phyloP scores from a whole-genome alignment of 768 basidiomycete species.

The Termitomyces sp. region DNA sequence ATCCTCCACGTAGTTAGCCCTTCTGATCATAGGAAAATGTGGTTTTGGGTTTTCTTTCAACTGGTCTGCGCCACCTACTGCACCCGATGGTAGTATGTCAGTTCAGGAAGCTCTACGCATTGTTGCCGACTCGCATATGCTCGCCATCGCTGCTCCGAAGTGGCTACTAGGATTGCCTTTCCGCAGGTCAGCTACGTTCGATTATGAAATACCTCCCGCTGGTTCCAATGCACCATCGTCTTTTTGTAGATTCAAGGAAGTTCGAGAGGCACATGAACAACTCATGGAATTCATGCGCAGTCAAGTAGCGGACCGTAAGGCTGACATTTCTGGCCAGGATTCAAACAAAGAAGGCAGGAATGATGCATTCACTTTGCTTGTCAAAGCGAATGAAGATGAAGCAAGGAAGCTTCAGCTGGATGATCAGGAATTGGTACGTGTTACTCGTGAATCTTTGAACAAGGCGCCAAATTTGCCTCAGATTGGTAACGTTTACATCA shows the following conservation, averaged over 20 bases:
- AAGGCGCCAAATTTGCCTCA: slow-evolving; percentile 11
- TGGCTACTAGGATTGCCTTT: slow-evolving; percentile 36
- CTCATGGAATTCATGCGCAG: slow-evolving; percentile 34
- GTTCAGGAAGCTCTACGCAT: slow-evolving; percentile 34
- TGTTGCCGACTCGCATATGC: slow-evolving; percentile 24
- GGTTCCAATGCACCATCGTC: neutral
- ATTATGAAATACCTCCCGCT: neutral
- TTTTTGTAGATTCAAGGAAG: slow-evolving; percentile 23
- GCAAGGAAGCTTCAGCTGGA: slow-evolving; percentile 33
- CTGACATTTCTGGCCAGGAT: slow-evolving; percentile 18
- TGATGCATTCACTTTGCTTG: slow-evolving; percentile 40
- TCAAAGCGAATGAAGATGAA: slow-evolving; percentile 44
- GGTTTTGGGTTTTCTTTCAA: slow-evolving; percentile 43
- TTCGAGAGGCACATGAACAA: slow-evolving; percentile 25
- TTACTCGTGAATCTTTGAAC: neutral
- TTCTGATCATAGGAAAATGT: slow-evolving; percentile 40
- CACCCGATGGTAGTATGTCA: slow-evolving; percentile 33
- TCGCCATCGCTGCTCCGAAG: slow-evolving; percentile 26
- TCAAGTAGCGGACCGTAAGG: slow-evolving; percentile 31
- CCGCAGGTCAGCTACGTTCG: slow-evolving; percentile 22
- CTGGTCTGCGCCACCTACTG: slow-evolving; percentile 35
- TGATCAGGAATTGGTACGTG: slow-evolving; percentile 36
- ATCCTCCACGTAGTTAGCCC: slow-evolving; percentile 28
- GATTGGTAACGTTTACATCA: slow-evolving; percentile 51
- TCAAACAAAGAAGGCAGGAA: slow-evolving; percentile 5